A percentile compares a stretch with the other conserved stretches of the same genome.
These are phyloP conservation scores for Roridomyces roridus DNA, from an alignment of 768 basidiomycete genomes.

Conservation along the genomic window DNA sequence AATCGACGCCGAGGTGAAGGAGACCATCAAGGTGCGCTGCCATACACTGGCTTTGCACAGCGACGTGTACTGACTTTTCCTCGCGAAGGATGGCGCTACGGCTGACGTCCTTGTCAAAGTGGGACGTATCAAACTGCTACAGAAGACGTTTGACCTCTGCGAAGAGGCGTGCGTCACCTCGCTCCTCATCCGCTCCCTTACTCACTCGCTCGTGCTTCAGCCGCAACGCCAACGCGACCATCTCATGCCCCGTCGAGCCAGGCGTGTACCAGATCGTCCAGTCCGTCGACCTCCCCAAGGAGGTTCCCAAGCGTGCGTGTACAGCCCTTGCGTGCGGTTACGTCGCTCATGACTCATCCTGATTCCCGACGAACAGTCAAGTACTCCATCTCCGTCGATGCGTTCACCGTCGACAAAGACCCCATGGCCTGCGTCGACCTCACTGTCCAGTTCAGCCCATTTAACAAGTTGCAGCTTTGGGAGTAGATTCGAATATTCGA, in stretches of 20 bases:
- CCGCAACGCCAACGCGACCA: constrained; percentile 56
- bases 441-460: constrained; percentile 16
- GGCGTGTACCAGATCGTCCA: constrained; percentile 64
- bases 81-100: constrained; percentile 15
- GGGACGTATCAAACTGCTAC: constrained; percentile 71
- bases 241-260: constrained; percentile 69
- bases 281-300: constrained; percentile 68
- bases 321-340: not conserved
- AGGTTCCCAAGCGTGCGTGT: constrained; percentile 77
- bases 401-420: constrained; percentile 14
- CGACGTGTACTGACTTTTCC: not conserved
- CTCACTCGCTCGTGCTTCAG: constrained; percentile 36
- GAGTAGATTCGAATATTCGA: constrained; percentile 2
- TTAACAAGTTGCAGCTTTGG: constrained; percentile 14
- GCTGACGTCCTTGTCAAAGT: constrained; percentile 58
- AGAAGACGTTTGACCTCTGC: constrained; percentile 72
- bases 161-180: constrained; percentile 67
- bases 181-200: constrained; percentile 13
- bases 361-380: constrained; percentile 5
- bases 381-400: constrained; percentile 15
- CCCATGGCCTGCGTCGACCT: constrained; percentile 19
- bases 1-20: constrained; percentile 54
- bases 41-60: not conserved
- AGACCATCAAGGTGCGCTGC: constrained; percentile 58
- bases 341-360: not conserved